Evolutionary conservation across 352 stramenopile genomes (phyloP).

Genomic region (Globisporangium megalacanthum): DNA sequence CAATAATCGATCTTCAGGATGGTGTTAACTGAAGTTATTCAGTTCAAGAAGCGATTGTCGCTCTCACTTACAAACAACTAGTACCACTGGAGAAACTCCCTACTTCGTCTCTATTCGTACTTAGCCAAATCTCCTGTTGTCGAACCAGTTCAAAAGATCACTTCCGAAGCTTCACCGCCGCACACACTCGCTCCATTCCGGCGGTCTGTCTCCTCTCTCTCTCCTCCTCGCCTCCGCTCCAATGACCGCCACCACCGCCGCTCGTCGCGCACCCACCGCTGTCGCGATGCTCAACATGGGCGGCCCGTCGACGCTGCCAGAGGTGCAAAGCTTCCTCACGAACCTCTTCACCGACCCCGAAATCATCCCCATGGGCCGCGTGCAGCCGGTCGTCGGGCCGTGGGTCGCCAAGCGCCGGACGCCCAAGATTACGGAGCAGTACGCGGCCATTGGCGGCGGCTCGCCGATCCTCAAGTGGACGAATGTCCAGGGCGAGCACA

Average conservation of each 20-base stretch:
- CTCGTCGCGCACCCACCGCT: conserved; percentile 43
- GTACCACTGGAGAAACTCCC: neutral
- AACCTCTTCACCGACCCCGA: conserved; percentile 99
- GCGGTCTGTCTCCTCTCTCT: neutral
- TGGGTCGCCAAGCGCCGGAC: conserved; percentile 85
- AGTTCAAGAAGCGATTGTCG: neutral
- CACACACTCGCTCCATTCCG: neutral
- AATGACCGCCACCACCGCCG: conserved; percentile 15
- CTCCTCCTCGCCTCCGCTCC: neutral
- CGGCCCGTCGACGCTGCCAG: conserved; percentile 90
- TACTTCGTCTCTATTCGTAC: neutral
- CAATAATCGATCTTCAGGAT: no score
- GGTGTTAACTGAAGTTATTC: no score
- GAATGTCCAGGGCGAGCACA: conserved; percentile 90
- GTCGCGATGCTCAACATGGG: conserved; percentile 97
- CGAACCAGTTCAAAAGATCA: neutral
- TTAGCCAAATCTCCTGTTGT: neutral
- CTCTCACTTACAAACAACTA: neutral
- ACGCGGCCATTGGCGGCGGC: conserved; percentile 95
- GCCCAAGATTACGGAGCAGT: conserved; percentile 94
- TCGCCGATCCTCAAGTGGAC: conserved; percentile 98
- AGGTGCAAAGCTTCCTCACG: conserved; percentile 97
- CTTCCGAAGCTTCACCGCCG: neutral
- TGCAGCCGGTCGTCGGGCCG: conserved; percentile 82
- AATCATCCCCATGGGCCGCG: conserved; percentile 95